Evolutionary conservation across 2,329 filamentous ascomycete species (phyloP).

Genomic region (Ilyonectria robusta): DNA sequence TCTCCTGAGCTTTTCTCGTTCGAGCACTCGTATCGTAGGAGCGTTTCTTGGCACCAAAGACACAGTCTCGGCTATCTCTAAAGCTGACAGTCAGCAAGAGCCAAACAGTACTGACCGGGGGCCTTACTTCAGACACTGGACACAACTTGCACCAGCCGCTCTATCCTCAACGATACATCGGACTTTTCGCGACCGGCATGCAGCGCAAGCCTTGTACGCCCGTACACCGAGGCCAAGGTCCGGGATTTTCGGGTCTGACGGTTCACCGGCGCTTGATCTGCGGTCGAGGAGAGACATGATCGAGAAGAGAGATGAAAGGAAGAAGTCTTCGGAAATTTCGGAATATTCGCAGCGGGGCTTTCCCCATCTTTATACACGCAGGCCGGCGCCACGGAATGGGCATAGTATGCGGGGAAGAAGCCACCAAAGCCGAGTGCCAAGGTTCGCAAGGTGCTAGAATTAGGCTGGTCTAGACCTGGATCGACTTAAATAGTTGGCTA

Average conservation of each 20-base stretch:
- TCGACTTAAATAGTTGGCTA: too few relatives aligned
- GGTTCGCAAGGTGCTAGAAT: too few relatives aligned
- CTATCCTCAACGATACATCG: conserved; percentile 10
- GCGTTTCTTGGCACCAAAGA: conserved; percentile 13
- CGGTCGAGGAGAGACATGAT: conserved; percentile 3
- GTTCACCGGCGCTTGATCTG: background rate
- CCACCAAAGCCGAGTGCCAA: too few relatives aligned
- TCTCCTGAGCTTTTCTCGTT: conserved; percentile 3
- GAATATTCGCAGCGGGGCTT: conserved; percentile 1
- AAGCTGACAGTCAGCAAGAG: background rate
- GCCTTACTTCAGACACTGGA: conserved; percentile 10
- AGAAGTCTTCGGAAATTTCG: conserved; percentile 20
- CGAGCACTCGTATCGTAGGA: conserved; percentile 15
- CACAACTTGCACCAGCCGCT: background rate
- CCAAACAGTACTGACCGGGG: background rate
- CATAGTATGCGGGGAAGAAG: too few relatives aligned
- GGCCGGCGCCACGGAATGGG: too few relatives aligned
- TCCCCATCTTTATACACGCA: too few relatives aligned
- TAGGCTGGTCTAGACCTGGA: too few relatives aligned
- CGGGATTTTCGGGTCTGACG: background rate
- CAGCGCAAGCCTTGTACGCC: conserved; percentile 11
- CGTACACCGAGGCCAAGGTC: background rate
- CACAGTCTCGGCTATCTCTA: background rate
- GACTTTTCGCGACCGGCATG: conserved; percentile 15
- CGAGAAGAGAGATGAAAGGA: background rate